Conservation (phyloP, 768 basidiomycete species). For the Tricholoma matsutake region DNA sequence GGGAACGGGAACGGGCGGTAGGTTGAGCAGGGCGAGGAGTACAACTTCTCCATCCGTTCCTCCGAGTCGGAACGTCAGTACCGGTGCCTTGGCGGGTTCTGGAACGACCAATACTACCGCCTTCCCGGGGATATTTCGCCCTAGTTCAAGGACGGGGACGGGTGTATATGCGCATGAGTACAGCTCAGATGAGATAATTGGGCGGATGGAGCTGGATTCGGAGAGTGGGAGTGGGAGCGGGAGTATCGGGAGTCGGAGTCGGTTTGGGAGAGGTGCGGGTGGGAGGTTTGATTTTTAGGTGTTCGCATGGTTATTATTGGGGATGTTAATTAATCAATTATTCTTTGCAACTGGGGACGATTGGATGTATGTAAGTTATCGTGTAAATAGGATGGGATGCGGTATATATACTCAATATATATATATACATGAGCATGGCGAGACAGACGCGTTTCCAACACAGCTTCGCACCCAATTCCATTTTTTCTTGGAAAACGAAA, state of each 20-base stretch:
- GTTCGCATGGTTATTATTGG: too few species aligned
- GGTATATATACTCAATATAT: too few species aligned
- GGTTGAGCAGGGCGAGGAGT: neutral
- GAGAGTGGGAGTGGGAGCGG: slow-evolving; percentile 6
- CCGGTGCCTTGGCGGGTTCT: too few species aligned
- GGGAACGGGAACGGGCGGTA: neutral
- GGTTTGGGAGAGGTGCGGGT: neutral
- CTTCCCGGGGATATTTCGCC: neutral
- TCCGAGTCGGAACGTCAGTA: neutral
- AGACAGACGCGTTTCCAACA: too few species aligned
- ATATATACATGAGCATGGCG: too few species aligned
- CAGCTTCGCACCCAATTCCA: too few species aligned
- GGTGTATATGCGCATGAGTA: slow-evolving; percentile 1
- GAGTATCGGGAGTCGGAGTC: neutral
- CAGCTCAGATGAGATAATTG: slow-evolving; percentile 19
- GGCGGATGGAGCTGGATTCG: slow-evolving; percentile 17
- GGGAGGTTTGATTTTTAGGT: slow-evolving; percentile 16
- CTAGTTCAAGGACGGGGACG: neutral
- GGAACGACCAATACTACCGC: neutral
- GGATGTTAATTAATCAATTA: too few species aligned
- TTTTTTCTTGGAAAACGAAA: too few species aligned
- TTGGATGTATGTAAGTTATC: too few species aligned
- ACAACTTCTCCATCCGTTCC: neutral
- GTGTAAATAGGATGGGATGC: too few species aligned
- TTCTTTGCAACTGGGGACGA: too few species aligned